Conservation (phyloP, 148 eudicot species). For the Pharnaceum exiguum region DNA sequence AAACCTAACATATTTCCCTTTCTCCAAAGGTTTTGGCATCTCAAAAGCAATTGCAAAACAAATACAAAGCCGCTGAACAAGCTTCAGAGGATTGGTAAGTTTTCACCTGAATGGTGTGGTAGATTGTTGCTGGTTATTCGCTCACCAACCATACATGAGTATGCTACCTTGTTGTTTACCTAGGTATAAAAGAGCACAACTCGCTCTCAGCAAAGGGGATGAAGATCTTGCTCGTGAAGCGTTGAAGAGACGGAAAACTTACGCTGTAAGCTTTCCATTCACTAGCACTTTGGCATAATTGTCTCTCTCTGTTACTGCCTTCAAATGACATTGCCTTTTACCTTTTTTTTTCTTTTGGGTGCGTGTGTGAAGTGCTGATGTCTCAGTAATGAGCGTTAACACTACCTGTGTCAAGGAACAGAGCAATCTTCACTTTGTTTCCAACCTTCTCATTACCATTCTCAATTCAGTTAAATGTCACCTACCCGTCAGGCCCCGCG, state of each 20-base stretch:
- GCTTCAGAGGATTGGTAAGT: slow-evolving; percentile 95
- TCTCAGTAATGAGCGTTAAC: no score
- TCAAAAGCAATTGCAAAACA: slow-evolving; percentile 91
- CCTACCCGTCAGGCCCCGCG: no score
- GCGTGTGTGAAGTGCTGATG: no score
- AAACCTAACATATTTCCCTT: slow-evolving; percentile 7
- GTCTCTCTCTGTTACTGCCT: neutral
- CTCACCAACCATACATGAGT: neutral
- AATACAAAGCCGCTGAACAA: slow-evolving; percentile 72
- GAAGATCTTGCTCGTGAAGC: slow-evolving; percentile 99
- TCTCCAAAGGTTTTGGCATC: slow-evolving; percentile 85
- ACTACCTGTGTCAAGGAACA: no score
- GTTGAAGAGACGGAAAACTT: slow-evolving; percentile 88
- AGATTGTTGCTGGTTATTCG: slow-evolving; percentile 3
- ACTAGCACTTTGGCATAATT: neutral
- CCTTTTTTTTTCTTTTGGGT: neutral
- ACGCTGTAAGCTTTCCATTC: slow-evolving; percentile 59
- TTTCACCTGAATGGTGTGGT: slow-evolving; percentile 7
- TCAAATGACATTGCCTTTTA: no score
- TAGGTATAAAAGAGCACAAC: slow-evolving; percentile 91
- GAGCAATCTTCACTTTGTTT: no score
- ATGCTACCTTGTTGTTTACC: slow-evolving; percentile 13
- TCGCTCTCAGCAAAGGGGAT: slow-evolving; percentile 90
- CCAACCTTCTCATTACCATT: no score
- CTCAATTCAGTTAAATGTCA: no score